Evolutionary conservation across 2,329 filamentous ascomycete genomes (phyloP), one percentile per base, ranked within the genome.

Genomic region (Venturia aucupariae): DNA sequence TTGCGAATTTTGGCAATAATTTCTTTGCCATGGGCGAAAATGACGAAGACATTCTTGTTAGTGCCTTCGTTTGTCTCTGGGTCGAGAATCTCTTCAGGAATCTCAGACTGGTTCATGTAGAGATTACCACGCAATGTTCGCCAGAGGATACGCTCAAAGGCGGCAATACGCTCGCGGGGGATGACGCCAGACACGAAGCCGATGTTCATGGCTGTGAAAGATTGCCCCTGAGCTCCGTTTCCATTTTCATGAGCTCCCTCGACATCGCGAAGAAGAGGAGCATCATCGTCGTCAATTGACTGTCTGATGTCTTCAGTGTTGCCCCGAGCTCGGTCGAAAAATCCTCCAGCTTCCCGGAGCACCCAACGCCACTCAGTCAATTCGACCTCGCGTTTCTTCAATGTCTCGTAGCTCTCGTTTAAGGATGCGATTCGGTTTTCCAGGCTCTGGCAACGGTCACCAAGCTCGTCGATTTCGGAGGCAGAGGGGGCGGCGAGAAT

Each of bases 71-170:
- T 97, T 79, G 86, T 96, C 73, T 89, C 84, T 19, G 94, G 93
- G 75, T 99, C 90, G 74, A 96, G 83, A 70, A 99, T 88, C 44
- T 90, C 86, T 75, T 99, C 93, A 8, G 92, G 88, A 67, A 99
- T 99, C 81, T 99, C 94, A 48, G 93, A 93, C 81, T 99, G 95
- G 79, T 99, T 99, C 94, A 99, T 99, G 83, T 97, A 99, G 68
- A 99, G 81, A 77, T 99, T 99, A 72, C 94, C 94, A 75, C 94
- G 91, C 51, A 99, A 85, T 0, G 95, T 97, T 72, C 94, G 87
- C 94, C 94, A 99, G 62, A 99, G 82, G 70, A 99, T 99, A 66
- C 94, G 89, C 80, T 99, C 95, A 74, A 99, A 99, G 32, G 93
- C 90, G 17, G 88, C 92, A 66, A 99, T 93, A 61, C 93, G 87